Base-by-base conservation (phyloP, 2,329 filamentous ascomycete genomes). In the Alternaria tenuissima region DNA sequence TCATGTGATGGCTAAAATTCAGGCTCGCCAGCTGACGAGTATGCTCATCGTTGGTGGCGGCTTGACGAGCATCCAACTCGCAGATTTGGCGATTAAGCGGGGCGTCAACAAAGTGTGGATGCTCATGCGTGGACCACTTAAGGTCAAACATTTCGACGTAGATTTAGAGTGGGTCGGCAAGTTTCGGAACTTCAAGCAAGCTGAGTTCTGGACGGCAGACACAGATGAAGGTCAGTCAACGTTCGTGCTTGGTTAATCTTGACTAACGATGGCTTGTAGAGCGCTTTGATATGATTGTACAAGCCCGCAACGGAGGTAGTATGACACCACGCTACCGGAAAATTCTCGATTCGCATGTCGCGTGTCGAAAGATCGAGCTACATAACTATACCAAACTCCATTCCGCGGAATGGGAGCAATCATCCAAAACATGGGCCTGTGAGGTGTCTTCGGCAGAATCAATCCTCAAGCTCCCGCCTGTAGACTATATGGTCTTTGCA, bases 81-180 rank as follows among this genome's bases (percentile, higher is more conserved):
- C 87, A 0, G 89, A 93, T 70, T 82, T 90, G 47, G 87, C 87
- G 1, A 79, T 93, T 58, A 84, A 85, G 8, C 82, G 83, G 24
- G 89, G 90, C 0, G 88, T 92, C 0, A 84, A 81, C 1, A 90
- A 88, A 63, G 88, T 94, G 0, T 91, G 85, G 82, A 86, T 91
- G 52, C 72, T 94, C 26, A 88, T 93, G 85, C 84, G 92, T 32
- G 82, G 84, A 52, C 80, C 66, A 72, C 80, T 80, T 64, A 85
- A 85, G 66, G 84, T 92, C 51, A 94, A 94, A 77, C 88, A 90
- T 60, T 94, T 94, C 65, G 92, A 94, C 68, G 85, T 94, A 24
- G 87, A 89, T 57, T 82, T 94, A 2, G 84, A 86, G 48, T 95
- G 92, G 92, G 90, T 94, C 76, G 90, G 89, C 9, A 94, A 94